Percentiles rank a stretch among this genome's conserved stretches.
These are phyloP conservation scores for Anthostomella pinea DNA, from an alignment of 2,329 filamentous ascomycete species.

Conservation along the genomic window DNA sequence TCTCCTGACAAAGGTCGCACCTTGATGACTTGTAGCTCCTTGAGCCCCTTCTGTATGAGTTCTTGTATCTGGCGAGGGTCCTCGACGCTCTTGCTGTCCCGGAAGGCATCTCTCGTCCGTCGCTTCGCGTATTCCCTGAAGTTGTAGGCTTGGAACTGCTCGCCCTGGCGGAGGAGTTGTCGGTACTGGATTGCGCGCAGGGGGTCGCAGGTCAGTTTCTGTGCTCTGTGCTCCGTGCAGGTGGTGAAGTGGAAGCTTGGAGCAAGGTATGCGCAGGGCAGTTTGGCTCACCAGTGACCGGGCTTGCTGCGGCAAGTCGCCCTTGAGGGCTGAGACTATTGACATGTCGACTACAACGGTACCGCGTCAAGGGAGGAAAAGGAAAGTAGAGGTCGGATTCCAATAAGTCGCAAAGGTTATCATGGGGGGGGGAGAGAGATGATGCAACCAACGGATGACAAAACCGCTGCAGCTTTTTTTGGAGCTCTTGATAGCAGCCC, in stretches of 20 bases:
- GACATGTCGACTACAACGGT: slow-evolving; percentile 24
- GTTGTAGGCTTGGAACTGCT: slow-evolving; percentile 91
- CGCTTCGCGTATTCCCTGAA: slow-evolving; percentile 96
- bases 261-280: slow-evolving; percentile 4
- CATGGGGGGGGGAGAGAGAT: slow-evolving; percentile 15
- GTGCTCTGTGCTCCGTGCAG: not conserved
- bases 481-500: too few relatives aligned
- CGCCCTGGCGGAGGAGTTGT: slow-evolving; percentile 80
- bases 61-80: slow-evolving; percentile 81
- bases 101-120: slow-evolving; percentile 86
- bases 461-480: too few relatives aligned
- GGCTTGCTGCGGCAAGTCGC: slow-evolving; percentile 56
- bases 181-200: slow-evolving; percentile 64
- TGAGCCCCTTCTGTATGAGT: slow-evolving; percentile 81
- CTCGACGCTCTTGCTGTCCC: slow-evolving; percentile 69
- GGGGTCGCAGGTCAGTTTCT: slow-evolving; percentile 7
- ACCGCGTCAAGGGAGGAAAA: too few relatives aligned
- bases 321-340: slow-evolving; percentile 40
- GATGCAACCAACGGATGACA: too few relatives aligned
- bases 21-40: slow-evolving; percentile 87
- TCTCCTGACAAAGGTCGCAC: too few relatives aligned
- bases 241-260: slow-evolving; percentile 12
- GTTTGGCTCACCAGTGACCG: slow-evolving; percentile 49
- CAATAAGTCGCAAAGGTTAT: slow-evolving; percentile 16
- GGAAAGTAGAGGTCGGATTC: too few relatives aligned